Base-by-base conservation (phyloP, 208 protist genomes). In the Strigomonas culicis region DNA sequence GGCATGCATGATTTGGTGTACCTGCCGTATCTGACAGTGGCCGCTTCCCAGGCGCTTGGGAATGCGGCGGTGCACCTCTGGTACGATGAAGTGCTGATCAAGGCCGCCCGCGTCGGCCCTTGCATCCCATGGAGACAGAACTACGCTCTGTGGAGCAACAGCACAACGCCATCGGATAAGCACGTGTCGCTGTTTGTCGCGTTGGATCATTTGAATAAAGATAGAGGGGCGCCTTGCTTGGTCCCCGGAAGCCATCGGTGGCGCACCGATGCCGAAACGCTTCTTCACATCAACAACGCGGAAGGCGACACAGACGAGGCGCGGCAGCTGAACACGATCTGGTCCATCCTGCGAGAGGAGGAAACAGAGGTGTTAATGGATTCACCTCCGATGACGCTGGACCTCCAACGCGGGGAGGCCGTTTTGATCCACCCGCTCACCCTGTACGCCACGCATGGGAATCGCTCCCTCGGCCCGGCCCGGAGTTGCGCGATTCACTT, bases 1-100 rank as follows among this genome's bases (percentile, higher is more conserved):
- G 85, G 82, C 0, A 89, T 94, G 85, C 88, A 94, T 63, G 88
- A 94, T 55, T 76, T 94, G 31, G 79, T 94, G 51, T 90, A 88
- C 66, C 67, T 90, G 36, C 88, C 88, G 4, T 84, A 72, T 13
- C 68, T 94, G 19, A 91, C 85, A 62, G 88, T 92, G 15, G 84
- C 88, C 3, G 85, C 84, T 31, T 94, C 79, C 27, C 88, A 94
- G 65, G 72, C 84, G 60, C 72, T 94, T 1, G 80, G 83, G 41
- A 94, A 94, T 62, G 74, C 71, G 0, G 77, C 85, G 6, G 80
- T 94, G 63, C 88, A 82, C 7, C 70, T 94, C 46, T 92, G 85
- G 81, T 92, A 94, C 66, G 88, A 94, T 56, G 88, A 94, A 64
- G 86, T 88, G 43, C 84, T 79, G 69, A 90, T 79, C 74, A 94